A percentile compares a stretch with the other conserved stretches of the same genome.
Conservation (phyloP, 129 eudicot species). For the Mikania micrantha region DNA sequence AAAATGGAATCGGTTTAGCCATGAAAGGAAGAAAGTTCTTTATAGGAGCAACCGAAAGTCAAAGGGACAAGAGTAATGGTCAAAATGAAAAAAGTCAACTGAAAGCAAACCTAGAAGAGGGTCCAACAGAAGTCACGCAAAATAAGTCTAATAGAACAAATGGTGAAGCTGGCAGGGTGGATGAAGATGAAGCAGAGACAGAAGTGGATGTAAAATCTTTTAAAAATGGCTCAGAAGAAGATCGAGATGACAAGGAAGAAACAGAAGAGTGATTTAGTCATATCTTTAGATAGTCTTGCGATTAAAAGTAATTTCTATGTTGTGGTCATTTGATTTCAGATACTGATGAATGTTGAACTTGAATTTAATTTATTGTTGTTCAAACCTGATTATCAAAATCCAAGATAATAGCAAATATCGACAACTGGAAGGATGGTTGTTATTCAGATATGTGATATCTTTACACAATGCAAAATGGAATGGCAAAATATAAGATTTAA, state of each 20-base stretch:
- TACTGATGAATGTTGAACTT: not conserved
- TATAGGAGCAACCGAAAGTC: constrained; percentile 16
- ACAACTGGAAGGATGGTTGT: constrained; percentile 3
- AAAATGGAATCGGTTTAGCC: constrained; percentile 11
- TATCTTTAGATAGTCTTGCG: not conserved
- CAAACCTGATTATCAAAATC: not conserved
- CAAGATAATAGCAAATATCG: not conserved
- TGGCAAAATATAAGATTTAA: constrained; percentile 6
- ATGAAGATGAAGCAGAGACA: constrained; percentile 7
- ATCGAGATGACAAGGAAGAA: constrained; percentile 25
- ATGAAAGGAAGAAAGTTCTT: constrained; percentile 20
- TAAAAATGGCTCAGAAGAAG: constrained; percentile 6
- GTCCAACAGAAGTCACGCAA: not conserved
- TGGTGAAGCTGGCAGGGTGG: not conserved
- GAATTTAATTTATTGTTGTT: constrained; percentile 7
- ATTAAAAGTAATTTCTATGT: not conserved
- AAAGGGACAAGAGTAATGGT: constrained; percentile 1
- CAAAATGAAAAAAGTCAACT: constrained; percentile 1
- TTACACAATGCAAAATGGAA: constrained; percentile 14
- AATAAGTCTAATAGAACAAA: not conserved
- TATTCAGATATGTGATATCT: constrained; percentile 12
- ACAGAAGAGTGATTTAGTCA: constrained; percentile 15
- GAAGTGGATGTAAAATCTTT: not conserved
- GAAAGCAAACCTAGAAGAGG: constrained; percentile 12
- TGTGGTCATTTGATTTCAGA: constrained; percentile 2